Evolutionary conservation across 768 basidiomycete species (phyloP), one percentile per base, ranked within the genome.

Genomic region (Chalciporus pseudorubinellus): DNA sequence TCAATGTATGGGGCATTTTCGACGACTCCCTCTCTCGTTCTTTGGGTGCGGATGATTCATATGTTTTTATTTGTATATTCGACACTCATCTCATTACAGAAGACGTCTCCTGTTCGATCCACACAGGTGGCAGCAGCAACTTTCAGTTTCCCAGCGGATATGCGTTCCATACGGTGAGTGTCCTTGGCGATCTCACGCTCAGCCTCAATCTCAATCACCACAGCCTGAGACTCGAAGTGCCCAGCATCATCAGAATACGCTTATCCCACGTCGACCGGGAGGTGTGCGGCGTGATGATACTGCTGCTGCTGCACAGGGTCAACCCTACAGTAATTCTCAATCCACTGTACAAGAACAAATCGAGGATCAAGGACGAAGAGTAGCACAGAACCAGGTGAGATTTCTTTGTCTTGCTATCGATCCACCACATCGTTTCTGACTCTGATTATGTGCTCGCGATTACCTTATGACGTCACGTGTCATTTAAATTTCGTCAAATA

Each of bases 1-100:
- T 75, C 72, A 61, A 67, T 18, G 69, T 46, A 54, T 69, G 58
- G 62, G 40, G 54, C 16, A 29, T 39, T 3, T 56, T 65, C 9
- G 44, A 48, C 10, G 33, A 57, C 10, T 48, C 59, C 1, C 44
- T 61, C 33, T 29, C 59, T 40, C 24, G 29, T 21, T 16, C 19
- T 44, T 1, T 26, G 3, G 39, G 20, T 43, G 47, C 20, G 7
- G 18, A 45, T 13, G 39, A 28, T 16, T 2, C 54, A 3, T 18
- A 48, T 26, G 1, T 19, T 18, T 12, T 8, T 43, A 31, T 12
- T 13, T 11, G 11, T 8, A 1, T 29, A 6, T 28, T 53, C 10
- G 12, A 39, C 29, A 0, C 34, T 5, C 6, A 36, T 18, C 7
- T 26, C 14, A 42, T 0, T 12, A 12, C 2, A n/a, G 3, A 44